A percentile compares a stretch with the other conserved stretches of the same genome.
Conservation (phyloP, 2,329 filamentous ascomycete species). For the Neofusicoccum laricinum region DNA sequence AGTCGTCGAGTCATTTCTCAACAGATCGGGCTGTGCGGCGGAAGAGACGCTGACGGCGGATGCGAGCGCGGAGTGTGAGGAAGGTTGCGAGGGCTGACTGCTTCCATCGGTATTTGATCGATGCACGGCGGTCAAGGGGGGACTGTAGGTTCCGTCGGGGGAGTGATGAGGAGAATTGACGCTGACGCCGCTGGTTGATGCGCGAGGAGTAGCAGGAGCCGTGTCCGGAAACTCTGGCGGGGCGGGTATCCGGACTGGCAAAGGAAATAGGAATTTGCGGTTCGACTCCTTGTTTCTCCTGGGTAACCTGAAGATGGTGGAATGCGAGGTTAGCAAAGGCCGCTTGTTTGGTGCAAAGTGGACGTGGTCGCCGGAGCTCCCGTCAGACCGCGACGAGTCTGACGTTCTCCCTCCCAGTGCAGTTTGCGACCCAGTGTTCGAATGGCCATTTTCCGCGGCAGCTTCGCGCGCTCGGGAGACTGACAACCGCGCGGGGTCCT, state of each 20-base stretch:
- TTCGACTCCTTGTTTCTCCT: constrained; percentile 67
- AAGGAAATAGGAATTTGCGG: constrained; percentile 76
- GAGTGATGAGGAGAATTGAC: constrained; percentile 32
- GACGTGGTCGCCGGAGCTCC: constrained; percentile 60
- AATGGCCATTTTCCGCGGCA: constrained; percentile 60
- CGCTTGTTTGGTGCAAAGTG: constrained; percentile 33
- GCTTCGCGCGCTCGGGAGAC: constrained; percentile 50
- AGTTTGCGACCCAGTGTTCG: constrained; percentile 30
- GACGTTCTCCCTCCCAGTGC: constrained; percentile 48
- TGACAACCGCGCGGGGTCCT: constrained; percentile 55
- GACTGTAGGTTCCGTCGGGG: constrained; percentile 37
- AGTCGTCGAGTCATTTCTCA: constrained; percentile 59
- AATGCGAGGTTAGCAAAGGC: constrained; percentile 55
- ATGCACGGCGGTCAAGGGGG: constrained; percentile 35
- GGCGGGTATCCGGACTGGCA: constrained; percentile 69
- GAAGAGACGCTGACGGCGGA: constrained; percentile 21
- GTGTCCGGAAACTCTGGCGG: constrained; percentile 45
- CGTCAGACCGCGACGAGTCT: constrained; percentile 88
- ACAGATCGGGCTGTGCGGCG: constrained; percentile 45
- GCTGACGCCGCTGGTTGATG: constrained; percentile 39
- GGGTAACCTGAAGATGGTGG: constrained; percentile 75
- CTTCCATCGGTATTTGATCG: constrained; percentile 26
- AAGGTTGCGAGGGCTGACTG: constrained; percentile 40
- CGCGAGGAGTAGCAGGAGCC: constrained; percentile 45
- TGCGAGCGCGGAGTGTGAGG: constrained; percentile 52